phyloP scores from a whole-genome alignment of 768 basidiomycete species.

The Mycena chlorophos region DNA sequence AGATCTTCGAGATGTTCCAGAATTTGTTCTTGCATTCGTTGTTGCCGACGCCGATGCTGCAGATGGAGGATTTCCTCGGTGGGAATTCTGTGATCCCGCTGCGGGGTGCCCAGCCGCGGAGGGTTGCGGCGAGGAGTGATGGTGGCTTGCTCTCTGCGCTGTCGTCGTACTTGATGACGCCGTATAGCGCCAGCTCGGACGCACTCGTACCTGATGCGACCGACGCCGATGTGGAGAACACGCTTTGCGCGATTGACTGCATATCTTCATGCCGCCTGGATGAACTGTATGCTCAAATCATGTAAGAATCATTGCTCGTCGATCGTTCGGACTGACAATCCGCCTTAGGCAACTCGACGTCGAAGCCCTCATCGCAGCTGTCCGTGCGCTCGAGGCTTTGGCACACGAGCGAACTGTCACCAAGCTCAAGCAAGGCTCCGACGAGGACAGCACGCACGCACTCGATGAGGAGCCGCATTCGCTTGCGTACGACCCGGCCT shows the following conservation, averaged over 20 bases:
- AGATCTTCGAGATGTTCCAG: slow-evolving; percentile 99
- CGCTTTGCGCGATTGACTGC: slow-evolving; percentile 93
- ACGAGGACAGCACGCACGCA: slow-evolving; percentile 49
- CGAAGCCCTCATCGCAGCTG: slow-evolving; percentile 78
- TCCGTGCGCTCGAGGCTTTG: slow-evolving; percentile 85
- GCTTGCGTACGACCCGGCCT: slow-evolving; percentile 91
- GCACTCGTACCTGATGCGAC: slow-evolving; percentile 82
- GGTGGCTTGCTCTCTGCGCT: slow-evolving; percentile 92
- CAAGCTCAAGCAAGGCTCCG: slow-evolving; percentile 65
- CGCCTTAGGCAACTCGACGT: slow-evolving; percentile 70
- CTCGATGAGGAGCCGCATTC: slow-evolving; percentile 49
- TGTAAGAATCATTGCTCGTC: slow-evolving; percentile 57
- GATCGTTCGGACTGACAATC: slow-evolving; percentile 2
- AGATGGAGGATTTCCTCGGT: slow-evolving; percentile 99
- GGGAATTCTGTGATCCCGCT: slow-evolving; percentile 91
- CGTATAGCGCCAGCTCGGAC: slow-evolving; percentile 79
- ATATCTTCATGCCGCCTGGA: slow-evolving; percentile 91
- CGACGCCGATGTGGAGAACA: slow-evolving; percentile 89
- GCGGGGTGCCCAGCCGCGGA: slow-evolving; percentile 67
- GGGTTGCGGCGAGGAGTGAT: slow-evolving; percentile 65
- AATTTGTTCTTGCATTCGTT: slow-evolving; percentile 94
- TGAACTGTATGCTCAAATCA: slow-evolving; percentile 90
- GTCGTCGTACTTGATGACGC: slow-evolving; percentile 95
- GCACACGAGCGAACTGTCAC: slow-evolving; percentile 90
- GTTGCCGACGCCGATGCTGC: slow-evolving; percentile 85